Percentiles rank a stretch among this genome's conserved stretches.
Evolutionary conservation across 306 rosid genomes (phyloP).

Genomic region (Casuarina glauca): DNA sequence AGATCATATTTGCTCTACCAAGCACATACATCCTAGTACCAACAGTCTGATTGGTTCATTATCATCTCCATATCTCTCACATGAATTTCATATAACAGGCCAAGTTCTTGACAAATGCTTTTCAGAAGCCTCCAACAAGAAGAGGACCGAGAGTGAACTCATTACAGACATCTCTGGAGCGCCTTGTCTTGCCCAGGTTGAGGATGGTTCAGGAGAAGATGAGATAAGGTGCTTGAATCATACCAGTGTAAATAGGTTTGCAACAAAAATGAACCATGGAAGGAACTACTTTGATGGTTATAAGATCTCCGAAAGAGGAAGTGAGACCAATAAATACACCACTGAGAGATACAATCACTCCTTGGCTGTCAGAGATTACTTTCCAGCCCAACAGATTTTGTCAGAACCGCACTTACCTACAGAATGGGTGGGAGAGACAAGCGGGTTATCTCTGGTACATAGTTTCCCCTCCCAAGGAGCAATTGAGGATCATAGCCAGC

Average conservation of each 20-base stretch:
- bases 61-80: slow-evolving; percentile 42
- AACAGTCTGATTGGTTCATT: slow-evolving; percentile 34
- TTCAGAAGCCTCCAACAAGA: slow-evolving; percentile 43
- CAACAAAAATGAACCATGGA: slow-evolving; percentile 26
- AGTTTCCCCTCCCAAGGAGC: slow-evolving; percentile 17
- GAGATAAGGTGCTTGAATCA: slow-evolving; percentile 23
- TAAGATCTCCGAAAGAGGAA: slow-evolving; percentile 27
- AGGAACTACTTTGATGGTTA: slow-evolving; percentile 35
- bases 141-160: slow-evolving; percentile 39
- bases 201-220: slow-evolving; percentile 31
- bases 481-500: slow-evolving; percentile 18
- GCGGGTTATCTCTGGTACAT: slow-evolving; percentile 1
- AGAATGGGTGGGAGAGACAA: slow-evolving; percentile 14
- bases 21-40: slow-evolving; percentile 27
- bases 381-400: slow-evolving; percentile 30
- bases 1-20: slow-evolving; percentile 33
- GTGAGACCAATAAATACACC: slow-evolving; percentile 16
- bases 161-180: slow-evolving; percentile 32
- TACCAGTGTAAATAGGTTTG: slow-evolving; percentile 24
- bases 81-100: slow-evolving; percentile 35
- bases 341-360: slow-evolving; percentile 34
- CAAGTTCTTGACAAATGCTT: slow-evolving; percentile 26
- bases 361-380: slow-evolving; percentile 29
- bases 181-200: slow-evolving; percentile 27
- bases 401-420: slow-evolving; percentile 24